Conservation (phyloP, 768 basidiomycete genomes). For the Tricholoma bakamatsutake region DNA sequence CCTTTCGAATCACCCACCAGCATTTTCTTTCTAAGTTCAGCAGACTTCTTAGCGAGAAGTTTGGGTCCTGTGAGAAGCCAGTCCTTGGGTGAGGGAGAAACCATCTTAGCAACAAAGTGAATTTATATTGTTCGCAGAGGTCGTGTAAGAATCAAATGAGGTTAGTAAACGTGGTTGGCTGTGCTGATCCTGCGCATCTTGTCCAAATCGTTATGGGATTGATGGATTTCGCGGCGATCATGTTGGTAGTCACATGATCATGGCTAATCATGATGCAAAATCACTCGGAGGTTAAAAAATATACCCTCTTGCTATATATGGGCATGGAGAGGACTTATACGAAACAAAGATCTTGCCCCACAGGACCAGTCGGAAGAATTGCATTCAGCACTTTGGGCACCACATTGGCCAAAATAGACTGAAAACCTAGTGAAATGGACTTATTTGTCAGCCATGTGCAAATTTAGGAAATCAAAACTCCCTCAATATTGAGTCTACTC, state of each 20-base stretch:
- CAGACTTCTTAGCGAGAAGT: neutral
- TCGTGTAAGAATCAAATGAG: neutral
- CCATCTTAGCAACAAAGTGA: neutral
- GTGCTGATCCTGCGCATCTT: neutral
- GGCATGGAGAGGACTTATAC: too few relatives aligned
- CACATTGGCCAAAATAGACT: too few relatives aligned
- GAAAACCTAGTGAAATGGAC: too few relatives aligned
- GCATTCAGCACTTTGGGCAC: too few relatives aligned
- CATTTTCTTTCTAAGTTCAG: neutral
- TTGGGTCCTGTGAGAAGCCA: neutral
- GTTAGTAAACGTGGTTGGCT: neutral
- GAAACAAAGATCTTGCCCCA: too few relatives aligned
- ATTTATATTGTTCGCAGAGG: neutral
- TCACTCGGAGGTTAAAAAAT: too few relatives aligned
- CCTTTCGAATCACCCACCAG: neutral
- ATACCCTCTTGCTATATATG: too few relatives aligned
- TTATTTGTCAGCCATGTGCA: too few relatives aligned
- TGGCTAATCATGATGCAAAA: too few relatives aligned
- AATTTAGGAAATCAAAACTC: too few relatives aligned
- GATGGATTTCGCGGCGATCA: neutral
- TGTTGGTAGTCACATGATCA: neutral
- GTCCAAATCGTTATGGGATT: neutral
- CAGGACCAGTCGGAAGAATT: too few relatives aligned
- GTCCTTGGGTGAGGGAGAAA: neutral
- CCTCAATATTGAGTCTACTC: too few relatives aligned